phyloP scores from a whole-genome alignment of 208 protist genomes.

The Phytomonas serpens region DNA sequence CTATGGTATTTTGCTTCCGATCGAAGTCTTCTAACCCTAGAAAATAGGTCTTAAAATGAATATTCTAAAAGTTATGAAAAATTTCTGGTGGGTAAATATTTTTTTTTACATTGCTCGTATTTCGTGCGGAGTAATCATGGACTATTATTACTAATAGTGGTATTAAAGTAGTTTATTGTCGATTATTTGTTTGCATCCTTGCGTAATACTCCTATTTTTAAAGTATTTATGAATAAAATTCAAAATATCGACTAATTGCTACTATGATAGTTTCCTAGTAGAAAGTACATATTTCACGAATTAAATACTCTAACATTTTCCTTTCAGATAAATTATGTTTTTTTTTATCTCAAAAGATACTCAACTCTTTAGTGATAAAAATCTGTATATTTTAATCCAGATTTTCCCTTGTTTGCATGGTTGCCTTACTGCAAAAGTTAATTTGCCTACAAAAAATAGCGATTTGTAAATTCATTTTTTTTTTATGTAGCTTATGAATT shows the following conservation, averaged over 20 bases:
- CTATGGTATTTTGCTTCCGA: not conserved
- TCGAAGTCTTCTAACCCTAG: not conserved
- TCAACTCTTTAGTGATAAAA: not conserved
- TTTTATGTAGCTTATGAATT: not conserved
- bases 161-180: not conserved
- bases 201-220: not conserved
- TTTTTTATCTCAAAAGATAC: not conserved
- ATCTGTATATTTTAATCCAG: not conserved
- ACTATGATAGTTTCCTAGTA: no score
- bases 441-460: not conserved
- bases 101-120: not conserved
- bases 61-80: not conserved
- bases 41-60: not conserved
- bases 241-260: constrained; percentile 1
- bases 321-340: not conserved
- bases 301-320: no score
- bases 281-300: not conserved
- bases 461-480: not conserved
- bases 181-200: not conserved
- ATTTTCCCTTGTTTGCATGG: not conserved
- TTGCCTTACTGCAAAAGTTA: not conserved
- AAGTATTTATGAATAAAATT: constrained; percentile 7
- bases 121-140: not conserved
- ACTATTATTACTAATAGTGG: not conserved
- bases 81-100: constrained; percentile 2